Percentiles rank a stretch among this genome's conserved stretches.
Conservation (phyloP, 306 rosid species). For the Psophocarpus tetragonolobus region DNA sequence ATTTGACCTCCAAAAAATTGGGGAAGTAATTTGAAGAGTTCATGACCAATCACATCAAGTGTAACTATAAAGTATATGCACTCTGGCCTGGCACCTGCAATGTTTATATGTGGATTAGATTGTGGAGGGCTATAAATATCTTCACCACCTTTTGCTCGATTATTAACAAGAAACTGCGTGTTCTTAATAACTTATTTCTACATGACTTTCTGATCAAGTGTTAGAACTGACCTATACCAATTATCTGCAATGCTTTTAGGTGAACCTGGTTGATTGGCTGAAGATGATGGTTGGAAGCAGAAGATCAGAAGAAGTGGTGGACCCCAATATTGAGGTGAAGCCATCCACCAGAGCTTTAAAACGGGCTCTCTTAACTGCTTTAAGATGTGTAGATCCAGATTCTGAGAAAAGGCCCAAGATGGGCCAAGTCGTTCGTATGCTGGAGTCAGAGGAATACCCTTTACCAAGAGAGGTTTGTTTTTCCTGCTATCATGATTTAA, state of each 20-base stretch:
- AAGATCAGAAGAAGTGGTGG: slow-evolving; percentile 88
- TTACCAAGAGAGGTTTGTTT: slow-evolving; percentile 78
- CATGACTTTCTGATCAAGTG: neutral
- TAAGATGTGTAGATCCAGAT: slow-evolving; percentile 94
- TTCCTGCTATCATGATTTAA: neutral
- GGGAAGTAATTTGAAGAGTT: neutral
- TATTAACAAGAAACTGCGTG: slow-evolving; percentile 17
- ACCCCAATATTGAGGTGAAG: slow-evolving; percentile 76
- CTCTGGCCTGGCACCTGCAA: neutral
- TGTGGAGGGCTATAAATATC: neutral
- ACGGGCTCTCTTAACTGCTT: slow-evolving; percentile 82
- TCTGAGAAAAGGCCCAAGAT: slow-evolving; percentile 93
- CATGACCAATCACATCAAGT: neutral
- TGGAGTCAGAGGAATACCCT: slow-evolving; percentile 92
- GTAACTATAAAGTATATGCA: neutral
- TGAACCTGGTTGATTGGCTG: slow-evolving; percentile 90
- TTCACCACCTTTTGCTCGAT: neutral
- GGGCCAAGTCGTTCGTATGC: slow-evolving; percentile 91
- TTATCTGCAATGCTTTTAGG: slow-evolving; percentile 49
- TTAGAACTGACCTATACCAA: slow-evolving; percentile 16
- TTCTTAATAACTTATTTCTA: neutral
- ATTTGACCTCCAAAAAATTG: neutral
- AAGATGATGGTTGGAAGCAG: slow-evolving; percentile 95
- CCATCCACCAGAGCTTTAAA: slow-evolving; percentile 89
- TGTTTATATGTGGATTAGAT: neutral